A percentile compares a stretch with the other conserved stretches of the same genome.
These are phyloP conservation scores for Hymenoscyphus occultus DNA, from an alignment of 2,329 filamentous ascomycete species.

Conservation along the genomic window DNA sequence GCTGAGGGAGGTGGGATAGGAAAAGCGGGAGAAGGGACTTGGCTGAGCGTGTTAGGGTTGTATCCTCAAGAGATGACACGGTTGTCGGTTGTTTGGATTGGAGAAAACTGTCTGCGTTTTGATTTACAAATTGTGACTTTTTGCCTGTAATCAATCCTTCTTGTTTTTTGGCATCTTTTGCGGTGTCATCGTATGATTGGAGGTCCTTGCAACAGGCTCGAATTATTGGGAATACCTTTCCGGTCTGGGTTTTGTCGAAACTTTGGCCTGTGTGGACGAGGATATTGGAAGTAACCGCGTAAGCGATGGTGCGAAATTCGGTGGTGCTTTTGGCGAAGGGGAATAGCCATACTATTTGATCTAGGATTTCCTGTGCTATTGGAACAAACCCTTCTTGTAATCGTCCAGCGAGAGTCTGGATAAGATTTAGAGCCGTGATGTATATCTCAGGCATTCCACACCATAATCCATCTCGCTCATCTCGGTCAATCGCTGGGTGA, in stretches of 20 bases:
- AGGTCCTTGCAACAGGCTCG: constrained; percentile 69
- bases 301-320: constrained; percentile 58
- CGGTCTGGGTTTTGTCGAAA: constrained; percentile 62
- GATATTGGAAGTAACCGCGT: constrained; percentile 55
- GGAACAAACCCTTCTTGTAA: constrained; percentile 57
- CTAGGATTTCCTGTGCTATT: constrained; percentile 61
- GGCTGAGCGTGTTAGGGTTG: constrained; percentile 55
- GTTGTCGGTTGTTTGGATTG: constrained; percentile 38
- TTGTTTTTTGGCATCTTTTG: constrained; percentile 8
- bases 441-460: constrained; percentile 71
- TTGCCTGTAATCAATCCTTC: constrained; percentile 20
- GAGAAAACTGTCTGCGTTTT: constrained; percentile 73
- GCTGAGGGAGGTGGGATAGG: constrained; percentile 61
- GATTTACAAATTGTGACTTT: constrained; percentile 41
- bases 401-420: constrained; percentile 55
- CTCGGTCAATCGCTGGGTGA: constrained; percentile 70
- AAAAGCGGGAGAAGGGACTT: constrained; percentile 58
- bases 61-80: constrained; percentile 38
- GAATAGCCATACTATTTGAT: constrained; percentile 72
- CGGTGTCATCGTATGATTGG: constrained; percentile 34
- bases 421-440: constrained; percentile 62
- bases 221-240: constrained; percentile 60
- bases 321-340: constrained; percentile 52
- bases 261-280: constrained; percentile 62
- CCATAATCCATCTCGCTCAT: constrained; percentile 81